These are phyloP conservation scores for Rhododendron ferrugineum DNA, from an alignment of 148 eudicot genomes.

Conservation along the genomic window DNA sequence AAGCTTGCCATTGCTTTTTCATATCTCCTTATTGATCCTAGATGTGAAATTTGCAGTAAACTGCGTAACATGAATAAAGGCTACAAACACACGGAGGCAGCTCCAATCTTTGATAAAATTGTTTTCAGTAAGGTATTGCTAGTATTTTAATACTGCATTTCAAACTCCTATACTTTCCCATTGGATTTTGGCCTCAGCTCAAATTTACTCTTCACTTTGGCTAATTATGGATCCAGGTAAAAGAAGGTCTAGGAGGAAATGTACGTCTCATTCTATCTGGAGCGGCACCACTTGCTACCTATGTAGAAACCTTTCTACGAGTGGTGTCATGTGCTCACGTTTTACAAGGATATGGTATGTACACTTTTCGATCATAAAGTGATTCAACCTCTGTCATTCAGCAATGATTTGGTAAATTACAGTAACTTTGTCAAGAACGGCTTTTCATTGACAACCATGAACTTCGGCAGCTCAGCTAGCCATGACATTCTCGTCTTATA, in stretches of 20 bases:
- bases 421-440: not conserved
- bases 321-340: constrained; percentile 91
- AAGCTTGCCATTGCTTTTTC: not conserved
- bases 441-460: not conserved
- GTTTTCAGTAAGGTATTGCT: constrained; percentile 72
- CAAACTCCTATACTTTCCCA: not conserved
- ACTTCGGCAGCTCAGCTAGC: not conserved
- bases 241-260: constrained; percentile 84
- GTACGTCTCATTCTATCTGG: constrained; percentile 83
- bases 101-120: constrained; percentile 72
- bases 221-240: constrained; percentile 42
- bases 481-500: not conserved
- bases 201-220: not conserved
- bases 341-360: constrained; percentile 89
- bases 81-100: constrained; percentile 66
- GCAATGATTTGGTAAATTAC: not conserved
- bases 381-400: not conserved
- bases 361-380: not conserved
- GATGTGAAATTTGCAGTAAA: constrained; percentile 50
- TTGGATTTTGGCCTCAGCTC: not conserved
- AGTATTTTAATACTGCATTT: not conserved
- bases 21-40: not conserved
- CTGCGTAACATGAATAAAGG: constrained; percentile 72
- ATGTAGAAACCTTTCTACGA: constrained; percentile 65
- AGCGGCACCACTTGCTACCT: constrained; percentile 84